A percentile compares a stretch with the other conserved stretches of the same genome.
Evolutionary conservation across 768 basidiomycete species (phyloP).

Genomic region (Leccinum aurantiacum): DNA sequence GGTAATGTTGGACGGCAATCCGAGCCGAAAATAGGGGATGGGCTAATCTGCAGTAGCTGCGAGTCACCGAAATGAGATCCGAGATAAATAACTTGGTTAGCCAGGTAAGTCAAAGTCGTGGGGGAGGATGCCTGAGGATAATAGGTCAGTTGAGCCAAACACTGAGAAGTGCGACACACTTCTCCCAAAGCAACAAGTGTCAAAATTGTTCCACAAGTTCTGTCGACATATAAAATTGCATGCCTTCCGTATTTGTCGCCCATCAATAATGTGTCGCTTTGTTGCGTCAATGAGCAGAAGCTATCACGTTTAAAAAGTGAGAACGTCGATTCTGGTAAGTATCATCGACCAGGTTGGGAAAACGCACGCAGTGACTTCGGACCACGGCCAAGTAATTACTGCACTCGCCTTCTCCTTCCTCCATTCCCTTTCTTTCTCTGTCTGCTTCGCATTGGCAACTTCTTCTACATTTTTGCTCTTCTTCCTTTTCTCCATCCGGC

Average conservation of each 20-base stretch:
- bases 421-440: conserved; percentile 55
- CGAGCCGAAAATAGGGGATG: conserved; percentile 41
- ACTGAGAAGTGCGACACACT: conserved; percentile 38
- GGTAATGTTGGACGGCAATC: conserved; percentile 45
- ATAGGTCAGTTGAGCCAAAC: conserved; percentile 9
- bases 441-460: conserved; percentile 47
- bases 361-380: conserved; percentile 65
- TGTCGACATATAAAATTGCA: conserved; percentile 59
- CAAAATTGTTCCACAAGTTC: conserved; percentile 38
- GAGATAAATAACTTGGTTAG: conserved; percentile 67
- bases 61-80: conserved; percentile 85
- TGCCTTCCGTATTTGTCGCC: conserved; percentile 73
- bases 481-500: conserved; percentile 52
- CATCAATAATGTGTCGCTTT: conserved; percentile 51
- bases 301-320: conserved; percentile 32
- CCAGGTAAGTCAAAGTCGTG: conserved; percentile 69
- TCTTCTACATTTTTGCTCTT: conserved; percentile 44
- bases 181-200: conserved; percentile 69
- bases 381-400: conserved; percentile 73
- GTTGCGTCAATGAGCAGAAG: conserved; percentile 51
- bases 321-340: neutral
- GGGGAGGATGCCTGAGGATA: conserved; percentile 62
- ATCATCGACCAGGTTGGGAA: conserved; percentile 1
- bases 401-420: conserved; percentile 56
- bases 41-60: conserved; percentile 64